These are phyloP conservation scores for Melocanna baccifera DNA, from an alignment of 176 grass and related monocot species.

Conservation along the genomic window DNA sequence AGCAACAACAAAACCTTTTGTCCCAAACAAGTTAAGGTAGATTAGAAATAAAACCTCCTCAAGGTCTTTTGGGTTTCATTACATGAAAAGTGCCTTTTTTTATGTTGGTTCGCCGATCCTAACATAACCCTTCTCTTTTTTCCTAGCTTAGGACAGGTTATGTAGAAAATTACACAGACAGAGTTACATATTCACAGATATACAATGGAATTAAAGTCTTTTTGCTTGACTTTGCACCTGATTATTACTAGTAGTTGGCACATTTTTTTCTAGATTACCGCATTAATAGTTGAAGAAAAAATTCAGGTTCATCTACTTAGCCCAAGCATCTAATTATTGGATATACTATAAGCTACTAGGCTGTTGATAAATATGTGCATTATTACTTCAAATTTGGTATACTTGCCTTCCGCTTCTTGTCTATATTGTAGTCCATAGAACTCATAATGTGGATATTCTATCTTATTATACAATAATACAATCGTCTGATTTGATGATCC, in stretches of 20 bases:
- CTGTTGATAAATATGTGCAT: not conserved
- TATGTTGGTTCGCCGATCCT: too few species aligned
- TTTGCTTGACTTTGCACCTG: not conserved
- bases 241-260: not conserved
- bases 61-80: too few species aligned
- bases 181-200: too few species aligned
- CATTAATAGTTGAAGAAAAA: not conserved
- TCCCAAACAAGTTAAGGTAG: too few species aligned
- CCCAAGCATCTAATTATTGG: not conserved
- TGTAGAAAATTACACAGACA: too few species aligned
- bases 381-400: conserved; percentile 1
- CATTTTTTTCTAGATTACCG: not conserved
- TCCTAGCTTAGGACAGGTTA: too few species aligned
- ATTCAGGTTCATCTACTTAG: not conserved
- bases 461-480: not conserved
- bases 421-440: not conserved
- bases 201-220: not conserved
- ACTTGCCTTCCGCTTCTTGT: not conserved
- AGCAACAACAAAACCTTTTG: too few species aligned
- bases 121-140: too few species aligned
- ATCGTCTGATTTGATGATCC: not conserved
- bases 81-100: too few species aligned
- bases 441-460: not conserved
- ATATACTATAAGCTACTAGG: not conserved
- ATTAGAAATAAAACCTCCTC: too few species aligned